Base-by-base conservation (phyloP, 2,329 filamentous ascomycete species). In the Alternaria angustiovoidea region DNA sequence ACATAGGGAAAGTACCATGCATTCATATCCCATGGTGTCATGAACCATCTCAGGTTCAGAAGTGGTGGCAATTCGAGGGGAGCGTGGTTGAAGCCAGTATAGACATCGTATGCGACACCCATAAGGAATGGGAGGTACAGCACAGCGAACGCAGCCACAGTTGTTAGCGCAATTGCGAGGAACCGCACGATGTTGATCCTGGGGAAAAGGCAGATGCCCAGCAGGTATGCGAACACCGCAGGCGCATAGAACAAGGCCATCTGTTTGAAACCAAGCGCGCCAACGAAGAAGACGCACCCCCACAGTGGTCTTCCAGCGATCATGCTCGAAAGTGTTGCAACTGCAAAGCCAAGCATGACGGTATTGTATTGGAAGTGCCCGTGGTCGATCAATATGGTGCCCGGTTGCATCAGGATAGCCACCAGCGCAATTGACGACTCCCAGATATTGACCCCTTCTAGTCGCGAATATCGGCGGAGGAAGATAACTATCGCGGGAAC, bases 241-340 rank as follows among this genome's bases (percentile, higher is more conserved):
- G 96, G 94, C 3, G 96, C 93, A 79, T 97, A 99, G 81, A 98
- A 99, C 16, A 99, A 85, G 1, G 94, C 94, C 96, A 99, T 99
- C 79, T 99, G 95, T 83, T 99, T 99, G 84, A 98, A 99, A 6
- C 93, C 93, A n/a, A 99, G 83, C 3, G 94, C 92, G 16, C 87
- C 88, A 7, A 99, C 95, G 70, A 99, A 99, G 82, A 97, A 97
- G 60, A 97, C 87, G 63, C 92, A 93, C 26, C 92, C 88, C 93
- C 94, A 97, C 63, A 96, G 86, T 71, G 90, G 90, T 49, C 93
- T 87, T 4, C 92, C 92, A 3, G 93, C 93, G 51, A 97, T 79
- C 81, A 98, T 91, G 77, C 91, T 95, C 42, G 94, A 95, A 82
- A 97, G 88, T 70, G 90, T 92, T 0, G 93, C 93, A 30, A 96